Evolutionary conservation across 73 alveolate species (phyloP).

Genomic region (Tetrahymena malaccensis): DNA sequence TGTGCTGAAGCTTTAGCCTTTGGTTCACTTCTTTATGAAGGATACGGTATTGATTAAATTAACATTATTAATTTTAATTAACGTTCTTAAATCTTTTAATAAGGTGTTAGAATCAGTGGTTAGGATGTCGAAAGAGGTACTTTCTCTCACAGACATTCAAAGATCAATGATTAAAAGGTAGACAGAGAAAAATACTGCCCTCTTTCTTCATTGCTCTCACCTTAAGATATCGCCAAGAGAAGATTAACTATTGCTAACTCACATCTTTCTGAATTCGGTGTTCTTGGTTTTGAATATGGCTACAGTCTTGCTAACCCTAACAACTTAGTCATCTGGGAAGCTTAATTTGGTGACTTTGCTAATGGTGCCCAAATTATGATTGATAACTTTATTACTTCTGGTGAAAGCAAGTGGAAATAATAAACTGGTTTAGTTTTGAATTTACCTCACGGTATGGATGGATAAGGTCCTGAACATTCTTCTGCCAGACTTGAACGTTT

Average conservation of each 20-base stretch:
- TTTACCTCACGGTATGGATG: conserved; percentile 89
- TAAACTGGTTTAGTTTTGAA: conserved; percentile 66
- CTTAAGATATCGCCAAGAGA: conserved; percentile 8
- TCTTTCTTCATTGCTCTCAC: conserved; percentile 31
- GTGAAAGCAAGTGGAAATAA: conserved; percentile 84
- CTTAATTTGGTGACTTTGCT: conserved; percentile 94
- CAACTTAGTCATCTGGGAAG: conserved; percentile 79
- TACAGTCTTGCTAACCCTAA: conserved; percentile 79
- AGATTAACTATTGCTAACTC: conserved; percentile 44
- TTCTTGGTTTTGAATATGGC: conserved; percentile 90
- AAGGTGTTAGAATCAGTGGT: conserved; percentile 59
- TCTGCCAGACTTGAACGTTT: conserved; percentile 77
- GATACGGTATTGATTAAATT: conserved; percentile 34
- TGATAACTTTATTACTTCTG: conserved; percentile 77
- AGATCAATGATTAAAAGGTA: conserved; percentile 48
- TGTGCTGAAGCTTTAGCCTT: conserved; percentile 85
- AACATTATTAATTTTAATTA: neutral
- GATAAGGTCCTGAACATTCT: conserved; percentile 89
- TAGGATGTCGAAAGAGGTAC: conserved; percentile 83
- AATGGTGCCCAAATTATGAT: conserved; percentile 87
- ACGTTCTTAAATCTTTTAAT: neutral
- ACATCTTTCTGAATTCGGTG: conserved; percentile 71
- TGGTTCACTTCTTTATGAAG: conserved; percentile 69
- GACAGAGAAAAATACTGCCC: conserved; percentile 28
- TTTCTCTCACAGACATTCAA: conserved; percentile 71